Evolutionary conservation across 768 basidiomycete genomes (phyloP).

Genomic region (Pisolithus marmoratus): DNA sequence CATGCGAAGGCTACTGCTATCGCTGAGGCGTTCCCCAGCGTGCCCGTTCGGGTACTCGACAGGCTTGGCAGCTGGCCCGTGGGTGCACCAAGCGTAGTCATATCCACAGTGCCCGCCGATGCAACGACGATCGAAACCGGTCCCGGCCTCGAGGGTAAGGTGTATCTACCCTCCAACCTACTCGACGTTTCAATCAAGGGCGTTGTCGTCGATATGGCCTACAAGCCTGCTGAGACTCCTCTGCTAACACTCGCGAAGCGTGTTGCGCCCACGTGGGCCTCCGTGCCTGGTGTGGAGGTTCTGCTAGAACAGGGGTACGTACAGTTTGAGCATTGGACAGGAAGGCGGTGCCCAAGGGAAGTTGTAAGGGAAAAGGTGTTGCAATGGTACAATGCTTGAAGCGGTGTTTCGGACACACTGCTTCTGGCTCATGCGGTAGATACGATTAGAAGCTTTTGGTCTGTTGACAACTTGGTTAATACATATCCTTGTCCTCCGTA

Average conservation of each 20-base stretch:
- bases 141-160: slow-evolving; percentile 16
- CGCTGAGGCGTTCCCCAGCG: slow-evolving; percentile 56
- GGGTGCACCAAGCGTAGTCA: slow-evolving; percentile 60
- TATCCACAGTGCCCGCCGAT: slow-evolving; percentile 83
- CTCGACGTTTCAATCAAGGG: slow-evolving; percentile 58
- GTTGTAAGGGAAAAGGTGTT: slow-evolving; percentile 45
- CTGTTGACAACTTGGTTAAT: too few relatives aligned
- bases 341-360: slow-evolving; percentile 48
- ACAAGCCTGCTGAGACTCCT: slow-evolving; percentile 83
- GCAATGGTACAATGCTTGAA: slow-evolving; percentile 33
- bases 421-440: not conserved
- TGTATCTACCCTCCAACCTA: slow-evolving; percentile 52
- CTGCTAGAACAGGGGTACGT: slow-evolving; percentile 84
- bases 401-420: not conserved
- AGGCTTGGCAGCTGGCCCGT: slow-evolving; percentile 49
- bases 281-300: slow-evolving; percentile 78
- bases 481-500: too few relatives aligned
- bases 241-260: slow-evolving; percentile 62
- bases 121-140: slow-evolving; percentile 37
- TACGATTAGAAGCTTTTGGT: too few relatives aligned
- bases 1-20: slow-evolving; percentile 64
- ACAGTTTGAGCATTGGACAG: slow-evolving; percentile 83
- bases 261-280: slow-evolving; percentile 50
- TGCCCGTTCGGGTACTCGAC: slow-evolving; percentile 49
- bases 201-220: slow-evolving; percentile 90